A percentile compares a stretch with the other conserved stretches of the same genome.
Conservation (phyloP, 139 green algal genomes). For the Chlamydomonas sp. region DNA sequence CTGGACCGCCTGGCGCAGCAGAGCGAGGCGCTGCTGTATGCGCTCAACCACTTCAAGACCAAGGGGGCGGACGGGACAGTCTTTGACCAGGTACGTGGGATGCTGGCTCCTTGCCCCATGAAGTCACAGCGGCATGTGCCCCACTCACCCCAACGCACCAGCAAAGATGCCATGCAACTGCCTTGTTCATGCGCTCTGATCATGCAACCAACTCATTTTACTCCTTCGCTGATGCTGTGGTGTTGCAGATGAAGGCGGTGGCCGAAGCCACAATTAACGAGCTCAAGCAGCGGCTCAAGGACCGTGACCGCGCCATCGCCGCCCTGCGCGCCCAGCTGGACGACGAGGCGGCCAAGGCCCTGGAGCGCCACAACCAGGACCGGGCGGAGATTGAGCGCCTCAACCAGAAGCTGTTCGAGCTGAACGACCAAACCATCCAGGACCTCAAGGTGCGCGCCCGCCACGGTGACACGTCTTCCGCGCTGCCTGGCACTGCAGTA, state of each 20-base stretch:
- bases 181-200: no score
- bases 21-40: slow-evolving; percentile 53
- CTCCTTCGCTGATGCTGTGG: no score
- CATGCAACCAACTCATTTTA: no score
- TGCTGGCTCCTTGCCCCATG: not conserved
- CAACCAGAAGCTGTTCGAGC: slow-evolving; percentile 66
- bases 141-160: no score
- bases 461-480: not conserved
- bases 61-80: slow-evolving; percentile 43
- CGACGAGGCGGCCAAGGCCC: slow-evolving; percentile 50
- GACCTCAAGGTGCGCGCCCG: slow-evolving; percentile 51
- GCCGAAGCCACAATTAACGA: slow-evolving; percentile 72
- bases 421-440: slow-evolving; percentile 54
- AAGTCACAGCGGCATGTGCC: no score
- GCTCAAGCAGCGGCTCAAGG: slow-evolving; percentile 61
- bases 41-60: slow-evolving; percentile 42
- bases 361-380: slow-evolving; percentile 59
- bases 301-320: slow-evolving; percentile 40
- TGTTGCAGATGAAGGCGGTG: slow-evolving; percentile 61
- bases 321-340: slow-evolving; percentile 31
- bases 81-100: slow-evolving; percentile 14
- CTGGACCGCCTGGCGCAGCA: slow-evolving; percentile 65
- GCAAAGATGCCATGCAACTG: no score
- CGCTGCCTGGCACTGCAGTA: not conserved
- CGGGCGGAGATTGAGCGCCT: slow-evolving; percentile 67